Conservation (phyloP, 2,329 filamentous ascomycete genomes). For the Fusarium foetens region DNA sequence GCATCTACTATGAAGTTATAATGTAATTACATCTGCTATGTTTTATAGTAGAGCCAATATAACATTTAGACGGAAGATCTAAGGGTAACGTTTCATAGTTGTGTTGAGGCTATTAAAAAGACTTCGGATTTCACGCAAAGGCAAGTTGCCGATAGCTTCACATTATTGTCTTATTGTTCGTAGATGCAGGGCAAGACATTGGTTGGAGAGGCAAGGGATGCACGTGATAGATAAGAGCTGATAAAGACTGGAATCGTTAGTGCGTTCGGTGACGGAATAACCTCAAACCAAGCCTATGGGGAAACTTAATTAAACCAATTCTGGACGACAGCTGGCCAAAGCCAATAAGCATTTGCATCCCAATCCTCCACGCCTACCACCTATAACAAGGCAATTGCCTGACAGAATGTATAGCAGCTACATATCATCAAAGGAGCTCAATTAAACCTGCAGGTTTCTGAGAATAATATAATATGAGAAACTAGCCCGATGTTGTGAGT, state of each 20-base stretch:
- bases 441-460: too few relatives aligned
- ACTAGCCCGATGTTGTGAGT: neutral
- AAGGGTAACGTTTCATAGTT: neutral
- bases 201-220: accelerated
- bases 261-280: neutral
- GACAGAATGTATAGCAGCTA: too few relatives aligned
- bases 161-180: neutral
- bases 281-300: neutral
- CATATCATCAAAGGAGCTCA: too few relatives aligned
- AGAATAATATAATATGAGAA: too few relatives aligned
- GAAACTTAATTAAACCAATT: neutral
- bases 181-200: neutral
- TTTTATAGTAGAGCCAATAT: too few relatives aligned
- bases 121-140: neutral
- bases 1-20: too few relatives aligned
- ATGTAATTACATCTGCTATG: too few relatives aligned
- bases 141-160: neutral
- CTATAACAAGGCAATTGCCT: too few relatives aligned
- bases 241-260: neutral
- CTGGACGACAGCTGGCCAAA: neutral
- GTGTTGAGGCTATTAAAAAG: neutral
- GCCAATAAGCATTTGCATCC: too few relatives aligned
- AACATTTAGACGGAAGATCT: too few relatives aligned
- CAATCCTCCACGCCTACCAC: too few relatives aligned
- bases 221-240: neutral